Percentiles rank a stretch among this genome's conserved stretches.
Evolutionary conservation across 2,329 filamentous ascomycete genomes (phyloP).

Genomic region (Colletotrichum sp.): DNA sequence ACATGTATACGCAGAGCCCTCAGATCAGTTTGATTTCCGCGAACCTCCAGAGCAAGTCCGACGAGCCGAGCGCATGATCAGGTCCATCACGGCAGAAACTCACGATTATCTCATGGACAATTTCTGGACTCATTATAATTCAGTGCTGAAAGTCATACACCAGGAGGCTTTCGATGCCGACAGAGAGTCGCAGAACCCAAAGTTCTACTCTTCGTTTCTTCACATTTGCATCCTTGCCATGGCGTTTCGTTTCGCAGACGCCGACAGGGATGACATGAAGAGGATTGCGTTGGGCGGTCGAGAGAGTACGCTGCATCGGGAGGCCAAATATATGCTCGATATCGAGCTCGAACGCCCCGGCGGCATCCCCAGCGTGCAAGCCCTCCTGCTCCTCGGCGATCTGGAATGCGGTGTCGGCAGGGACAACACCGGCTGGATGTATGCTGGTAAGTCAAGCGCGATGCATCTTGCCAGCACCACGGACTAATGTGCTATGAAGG

Average conservation of each 20-base stretch:
- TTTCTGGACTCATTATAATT: constrained; percentile 59
- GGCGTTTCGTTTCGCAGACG: constrained; percentile 56
- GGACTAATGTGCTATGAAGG: constrained; percentile 25
- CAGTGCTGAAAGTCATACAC: constrained; percentile 53
- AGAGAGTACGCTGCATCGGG: constrained; percentile 57
- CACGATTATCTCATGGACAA: constrained; percentile 57
- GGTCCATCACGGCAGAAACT: constrained; percentile 47
- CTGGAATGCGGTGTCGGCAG: constrained; percentile 58
- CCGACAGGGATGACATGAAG: constrained; percentile 51
- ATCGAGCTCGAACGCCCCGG: constrained; percentile 56
- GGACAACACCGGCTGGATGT: constrained; percentile 61
- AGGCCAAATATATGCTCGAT: constrained; percentile 60
- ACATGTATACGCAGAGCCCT: constrained; percentile 51
- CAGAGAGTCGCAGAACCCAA: constrained; percentile 46
- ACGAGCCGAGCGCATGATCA: constrained; percentile 52
- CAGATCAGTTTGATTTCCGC: constrained; percentile 36
- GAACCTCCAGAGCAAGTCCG: constrained; percentile 48
- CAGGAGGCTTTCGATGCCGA: constrained; percentile 54
- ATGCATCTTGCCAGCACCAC: constrained; percentile 24
- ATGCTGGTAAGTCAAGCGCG: constrained; percentile 44
- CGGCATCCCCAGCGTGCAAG: constrained; percentile 57
- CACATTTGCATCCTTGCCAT: constrained; percentile 58
- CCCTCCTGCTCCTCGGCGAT: constrained; percentile 55
- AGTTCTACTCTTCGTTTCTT: constrained; percentile 57
- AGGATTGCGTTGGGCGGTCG: constrained; percentile 48